Evolutionary conservation across 1,284 basidiomycete genomes (phyloP), one percentile per base, ranked within the genome.

Genomic region (Tremellales sp.): DNA sequence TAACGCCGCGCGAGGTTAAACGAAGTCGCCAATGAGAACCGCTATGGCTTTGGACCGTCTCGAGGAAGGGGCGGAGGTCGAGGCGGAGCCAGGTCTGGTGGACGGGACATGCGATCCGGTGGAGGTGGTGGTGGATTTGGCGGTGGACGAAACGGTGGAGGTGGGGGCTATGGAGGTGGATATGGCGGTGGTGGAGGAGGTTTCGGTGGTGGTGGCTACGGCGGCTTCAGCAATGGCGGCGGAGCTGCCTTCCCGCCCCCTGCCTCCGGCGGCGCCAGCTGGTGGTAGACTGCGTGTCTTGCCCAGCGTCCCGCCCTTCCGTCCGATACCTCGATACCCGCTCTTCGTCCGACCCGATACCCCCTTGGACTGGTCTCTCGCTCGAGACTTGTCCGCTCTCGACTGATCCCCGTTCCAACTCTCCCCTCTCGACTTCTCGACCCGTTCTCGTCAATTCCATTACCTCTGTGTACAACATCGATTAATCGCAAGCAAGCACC

Each of bases 21-120:
- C 13, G 84, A 84, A 22, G 84, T 96, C 48, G 84, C 86, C 3
- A 82, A 85, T 51, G 93, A 97, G 77, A 79, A 83, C 40, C 80
- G 84, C 45, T 92, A 86, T 58, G 58, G 81, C n/a, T n/a, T n/a
- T 23, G 70, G 80, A 49, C 73, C 80, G 40, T 75, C 82, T 54
- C 80, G 85, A 46, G 79, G 85, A 31, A 79, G 86, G 21, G 78
- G 85, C 25, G 74, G 79, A 46, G 75, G 78, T 45, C 62, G 75
- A 48, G 71, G 78, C 29, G 75, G 79, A 46, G 76, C 33, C 13
- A 36, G 33, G 33, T 36, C 33, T 4, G 33, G 33, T 36, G 33
- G 33, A 36, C 15, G 33, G 15, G 33, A 36, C 13, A 17, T 17
- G 67, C 29, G 78, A 46, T 53, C 60, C 46, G 55, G 64, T 45